A percentile compares a stretch with the other conserved stretches of the same genome.
Evolutionary conservation across 345 rosid genomes (phyloP).

Genomic region (Microcos paniculata): DNA sequence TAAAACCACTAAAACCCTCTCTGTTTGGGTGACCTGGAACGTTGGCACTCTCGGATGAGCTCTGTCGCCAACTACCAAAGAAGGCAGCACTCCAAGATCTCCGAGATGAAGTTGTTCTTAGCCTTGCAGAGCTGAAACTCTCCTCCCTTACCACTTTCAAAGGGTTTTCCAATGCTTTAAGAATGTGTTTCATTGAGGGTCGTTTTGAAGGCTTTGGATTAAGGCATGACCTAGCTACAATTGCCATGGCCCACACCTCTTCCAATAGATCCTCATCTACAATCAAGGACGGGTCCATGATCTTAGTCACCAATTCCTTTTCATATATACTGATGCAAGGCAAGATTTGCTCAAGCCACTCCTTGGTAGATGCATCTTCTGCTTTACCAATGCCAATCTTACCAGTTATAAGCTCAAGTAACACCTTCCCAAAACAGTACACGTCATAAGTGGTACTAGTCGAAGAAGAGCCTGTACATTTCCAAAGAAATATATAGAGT

Average conservation of each 20-base stretch:
- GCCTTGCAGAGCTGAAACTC: constrained; percentile 59
- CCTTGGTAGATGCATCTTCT: constrained; percentile 54
- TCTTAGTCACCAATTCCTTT: constrained; percentile 70
- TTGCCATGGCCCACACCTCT: constrained; percentile 99
- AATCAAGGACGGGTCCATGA: constrained; percentile 75
- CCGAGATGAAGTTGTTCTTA: constrained; percentile 68
- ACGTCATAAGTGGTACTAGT: constrained; percentile 73
- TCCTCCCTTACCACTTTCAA: constrained; percentile 83
- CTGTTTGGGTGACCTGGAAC: constrained; percentile 29
- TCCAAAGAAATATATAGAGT: constrained; percentile 17
- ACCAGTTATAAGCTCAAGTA: constrained; percentile 88
- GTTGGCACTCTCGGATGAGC: constrained; percentile 47
- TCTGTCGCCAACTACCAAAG: constrained; percentile 87
- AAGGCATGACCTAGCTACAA: constrained; percentile 88
- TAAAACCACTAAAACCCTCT: constrained; percentile 35
- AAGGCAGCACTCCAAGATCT: constrained; percentile 69
- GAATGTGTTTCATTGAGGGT: constrained; percentile 80
- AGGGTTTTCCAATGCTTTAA: constrained; percentile 90
- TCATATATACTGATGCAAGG: constrained; percentile 61
- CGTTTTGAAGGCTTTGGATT: constrained; percentile 80
- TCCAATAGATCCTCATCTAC: constrained; percentile 89
- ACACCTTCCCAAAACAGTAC: constrained; percentile 86
- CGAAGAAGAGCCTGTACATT: constrained; percentile 43
- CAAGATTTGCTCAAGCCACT: constrained; percentile 53
- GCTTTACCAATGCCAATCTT: constrained; percentile 77